Conservation (phyloP, 106 monocot species). For the Dendrobium officinale region DNA sequence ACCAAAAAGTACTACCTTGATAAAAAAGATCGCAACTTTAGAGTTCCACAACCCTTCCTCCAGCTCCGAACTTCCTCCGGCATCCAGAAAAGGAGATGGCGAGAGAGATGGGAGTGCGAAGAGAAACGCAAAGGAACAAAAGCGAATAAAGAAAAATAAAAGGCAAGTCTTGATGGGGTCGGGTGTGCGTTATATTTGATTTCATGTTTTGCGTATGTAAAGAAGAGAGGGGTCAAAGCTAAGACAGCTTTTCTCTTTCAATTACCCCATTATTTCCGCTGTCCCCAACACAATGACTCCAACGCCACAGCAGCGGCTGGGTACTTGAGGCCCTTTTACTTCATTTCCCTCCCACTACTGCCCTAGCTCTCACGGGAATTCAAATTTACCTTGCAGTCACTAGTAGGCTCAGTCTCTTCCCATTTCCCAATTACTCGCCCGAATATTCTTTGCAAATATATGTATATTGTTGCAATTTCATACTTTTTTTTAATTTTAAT, state of each 20-base stretch:
- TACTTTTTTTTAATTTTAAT: no score
- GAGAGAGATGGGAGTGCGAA: not conserved
- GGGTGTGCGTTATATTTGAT: not conserved
- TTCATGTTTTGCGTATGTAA: not conserved
- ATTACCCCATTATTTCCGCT: constrained; percentile 3
- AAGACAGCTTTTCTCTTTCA: constrained; percentile 1
- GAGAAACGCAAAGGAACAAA: not conserved
- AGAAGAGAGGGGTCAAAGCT: not conserved
- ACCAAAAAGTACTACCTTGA: not conserved
- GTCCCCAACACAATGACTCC: constrained; percentile 4
- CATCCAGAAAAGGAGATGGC: not conserved
- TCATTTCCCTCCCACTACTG: not conserved
- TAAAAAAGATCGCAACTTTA: constrained; percentile 7
- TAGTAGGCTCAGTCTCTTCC: not conserved
- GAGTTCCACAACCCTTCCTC: not conserved
- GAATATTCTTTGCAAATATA: not conserved
- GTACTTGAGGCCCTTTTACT: not conserved
- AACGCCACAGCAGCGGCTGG: not conserved
- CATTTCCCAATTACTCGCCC: not conserved
- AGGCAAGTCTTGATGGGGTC: not conserved
- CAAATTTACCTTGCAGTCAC: constrained; percentile 5
- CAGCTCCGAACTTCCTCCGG: not conserved
- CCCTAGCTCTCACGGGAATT: not conserved
- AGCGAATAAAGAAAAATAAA: not conserved
- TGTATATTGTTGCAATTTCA: no score